Base-by-base conservation (phyloP, 139 green algal species). In the Eudorina sp. region DNA sequence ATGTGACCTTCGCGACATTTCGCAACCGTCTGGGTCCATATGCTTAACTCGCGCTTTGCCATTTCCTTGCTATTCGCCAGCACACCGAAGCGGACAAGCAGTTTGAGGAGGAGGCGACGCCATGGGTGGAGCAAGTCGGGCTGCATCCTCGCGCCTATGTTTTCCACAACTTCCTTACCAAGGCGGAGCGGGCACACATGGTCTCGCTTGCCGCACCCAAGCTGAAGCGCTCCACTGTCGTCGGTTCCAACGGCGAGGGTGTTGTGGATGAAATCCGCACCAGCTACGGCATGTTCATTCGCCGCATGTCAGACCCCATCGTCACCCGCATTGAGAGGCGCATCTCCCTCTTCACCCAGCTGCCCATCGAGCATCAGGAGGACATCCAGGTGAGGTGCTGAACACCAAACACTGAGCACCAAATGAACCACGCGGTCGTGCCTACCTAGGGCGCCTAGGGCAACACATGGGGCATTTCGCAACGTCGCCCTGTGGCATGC, bases 161-260 rank as follows among this genome's bases (percentile, higher is more conserved):
- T 23, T 97, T 94, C 84, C 96, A 98, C 90, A 96, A 96, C 92
- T 97, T 98, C 79, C 88, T 98, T 16, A 94, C 90, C 8, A 45
- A 78, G 3, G 90, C 87, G 16, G 95, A 97, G 84, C 93, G 91
- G 25, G 90, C 95, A 3, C 95, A 98, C 77, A 91, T 97, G 40
- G 88, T 91, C 38, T 36, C n/a, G 53, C 23, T 88, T 0, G 87
- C 87, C 1, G 87, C 87, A 93, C 76, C 88, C 92, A 13, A 96
- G 90, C 95, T 97, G 89, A 91, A 93, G 75, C 89, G 94, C 60
- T 97, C 94, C 3, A 96, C 94, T 4, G 95, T 98, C 40, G 94
- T 97, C 40, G 94, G 95, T 23, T 36, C 46, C 34, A 84, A 84
- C 18, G 87, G 94, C 31, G 84, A 90, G 21, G 85, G 82, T 55